A percentile compares a stretch with the other conserved stretches of the same genome.
phyloP scores from a whole-genome alignment of 257 asterid genomes.

The Solanum pinnatisectum region DNA sequence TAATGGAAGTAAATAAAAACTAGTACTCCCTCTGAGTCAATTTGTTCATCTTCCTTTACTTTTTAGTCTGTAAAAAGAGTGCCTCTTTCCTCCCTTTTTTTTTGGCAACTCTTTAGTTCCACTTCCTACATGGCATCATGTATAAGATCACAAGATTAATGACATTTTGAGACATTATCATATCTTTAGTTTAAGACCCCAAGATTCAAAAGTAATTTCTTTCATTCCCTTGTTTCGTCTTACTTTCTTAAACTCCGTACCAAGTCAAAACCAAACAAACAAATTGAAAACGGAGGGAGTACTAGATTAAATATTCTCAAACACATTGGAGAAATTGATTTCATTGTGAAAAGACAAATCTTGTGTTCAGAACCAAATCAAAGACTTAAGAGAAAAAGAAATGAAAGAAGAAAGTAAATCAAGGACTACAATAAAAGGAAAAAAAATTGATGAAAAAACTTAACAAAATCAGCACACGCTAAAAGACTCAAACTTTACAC shows the following conservation, averaged over 20 bases:
- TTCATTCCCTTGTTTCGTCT: neutral
- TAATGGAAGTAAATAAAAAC: neutral
- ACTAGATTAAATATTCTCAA: neutral
- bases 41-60: neutral
- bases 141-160: neutral
- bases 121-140: neutral
- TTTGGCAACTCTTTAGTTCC: neutral
- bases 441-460: neutral
- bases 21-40: neutral
- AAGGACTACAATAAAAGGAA: neutral
- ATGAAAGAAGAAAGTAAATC: neutral
- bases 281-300: neutral
- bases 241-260: neutral
- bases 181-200: neutral
- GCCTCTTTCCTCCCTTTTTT: neutral
- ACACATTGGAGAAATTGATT: neutral
- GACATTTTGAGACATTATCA: neutral
- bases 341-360: neutral
- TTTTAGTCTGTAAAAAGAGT: neutral
- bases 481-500: neutral
- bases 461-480: neutral
- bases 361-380: neutral
- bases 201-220: neutral
- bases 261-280: neutral
- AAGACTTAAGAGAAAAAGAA: neutral